These are phyloP conservation scores for Begonia loranthoides DNA, from an alignment of 306 rosid species.

Conservation along the genomic window DNA sequence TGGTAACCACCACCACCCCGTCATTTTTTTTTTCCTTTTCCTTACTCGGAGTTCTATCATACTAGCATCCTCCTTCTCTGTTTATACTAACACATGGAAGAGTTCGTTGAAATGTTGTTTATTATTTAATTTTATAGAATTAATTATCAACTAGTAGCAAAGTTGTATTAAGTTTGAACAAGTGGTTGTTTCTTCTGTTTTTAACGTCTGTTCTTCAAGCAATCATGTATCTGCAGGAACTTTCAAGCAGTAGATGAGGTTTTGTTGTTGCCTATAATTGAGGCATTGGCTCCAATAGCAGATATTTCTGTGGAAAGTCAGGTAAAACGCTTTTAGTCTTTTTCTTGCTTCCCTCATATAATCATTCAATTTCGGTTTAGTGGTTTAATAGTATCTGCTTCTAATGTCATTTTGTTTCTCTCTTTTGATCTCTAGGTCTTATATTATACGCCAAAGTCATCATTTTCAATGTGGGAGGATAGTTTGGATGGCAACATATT, in stretches of 20 bases:
- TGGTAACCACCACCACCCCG: slow-evolving; percentile 79
- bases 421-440: slow-evolving; percentile 41
- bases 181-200: not conserved
- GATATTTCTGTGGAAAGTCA: slow-evolving; percentile 85
- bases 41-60: not conserved
- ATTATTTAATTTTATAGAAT: too few relatives aligned
- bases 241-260: slow-evolving; percentile 43
- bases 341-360: too few relatives aligned
- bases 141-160: too few relatives aligned
- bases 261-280: slow-evolving; percentile 55
- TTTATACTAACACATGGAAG: not conserved
- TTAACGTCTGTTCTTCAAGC: slow-evolving; percentile 1
- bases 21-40: not conserved
- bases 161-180: too few relatives aligned
- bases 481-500: slow-evolving; percentile 47
- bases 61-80: too few relatives aligned
- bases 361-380: too few relatives aligned
- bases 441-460: slow-evolving; percentile 74
- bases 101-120: too few relatives aligned
- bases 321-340: slow-evolving; percentile 18
- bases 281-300: slow-evolving; percentile 66
- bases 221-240: slow-evolving; percentile 42
- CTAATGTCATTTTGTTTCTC: not conserved
- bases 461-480: slow-evolving; percentile 77
- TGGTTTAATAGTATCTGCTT: too few relatives aligned